These are phyloP conservation scores for Paecilomyces sp. DNA, from an alignment of 2,329 filamentous ascomycete species.

Conservation along the genomic window DNA sequence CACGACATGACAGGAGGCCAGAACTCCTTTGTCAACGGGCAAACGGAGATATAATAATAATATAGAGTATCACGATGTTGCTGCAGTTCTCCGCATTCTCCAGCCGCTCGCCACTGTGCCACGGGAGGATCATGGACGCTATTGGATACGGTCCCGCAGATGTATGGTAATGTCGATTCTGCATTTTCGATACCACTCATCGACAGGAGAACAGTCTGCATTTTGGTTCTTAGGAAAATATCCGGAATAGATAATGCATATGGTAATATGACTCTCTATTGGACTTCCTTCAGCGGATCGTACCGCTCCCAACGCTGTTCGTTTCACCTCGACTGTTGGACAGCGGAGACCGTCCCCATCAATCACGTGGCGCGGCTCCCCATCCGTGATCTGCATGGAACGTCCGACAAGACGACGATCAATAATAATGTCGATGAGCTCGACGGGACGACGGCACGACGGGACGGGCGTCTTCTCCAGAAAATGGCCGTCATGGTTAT, in stretches of 20 bases:
- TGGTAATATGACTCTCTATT: neutral
- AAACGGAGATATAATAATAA: too few relatives aligned
- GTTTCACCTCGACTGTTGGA: neutral
- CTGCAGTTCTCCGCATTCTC: neutral
- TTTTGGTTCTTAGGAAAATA: neutral
- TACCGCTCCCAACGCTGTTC: neutral
- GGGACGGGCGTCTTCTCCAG: neutral
- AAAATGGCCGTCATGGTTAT: too few relatives aligned
- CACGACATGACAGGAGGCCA: neutral
- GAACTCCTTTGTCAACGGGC: neutral
- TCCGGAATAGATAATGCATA: neutral
- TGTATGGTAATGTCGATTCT: neutral
- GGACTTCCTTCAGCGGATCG: neutral
- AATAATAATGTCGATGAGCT: neutral
- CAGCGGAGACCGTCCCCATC: neutral
- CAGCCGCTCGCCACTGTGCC: too few relatives aligned
- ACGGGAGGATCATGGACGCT: too few relatives aligned
- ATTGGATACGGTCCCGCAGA: neutral
- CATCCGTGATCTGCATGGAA: neutral
- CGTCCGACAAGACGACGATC: neutral
- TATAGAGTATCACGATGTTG: neutral
- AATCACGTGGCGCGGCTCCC: neutral
- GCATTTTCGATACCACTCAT: neutral
- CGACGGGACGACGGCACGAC: neutral
- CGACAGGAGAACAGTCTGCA: neutral